Base-by-base conservation (phyloP, 257 asterid genomes). In the Capsicum chinense region DNA sequence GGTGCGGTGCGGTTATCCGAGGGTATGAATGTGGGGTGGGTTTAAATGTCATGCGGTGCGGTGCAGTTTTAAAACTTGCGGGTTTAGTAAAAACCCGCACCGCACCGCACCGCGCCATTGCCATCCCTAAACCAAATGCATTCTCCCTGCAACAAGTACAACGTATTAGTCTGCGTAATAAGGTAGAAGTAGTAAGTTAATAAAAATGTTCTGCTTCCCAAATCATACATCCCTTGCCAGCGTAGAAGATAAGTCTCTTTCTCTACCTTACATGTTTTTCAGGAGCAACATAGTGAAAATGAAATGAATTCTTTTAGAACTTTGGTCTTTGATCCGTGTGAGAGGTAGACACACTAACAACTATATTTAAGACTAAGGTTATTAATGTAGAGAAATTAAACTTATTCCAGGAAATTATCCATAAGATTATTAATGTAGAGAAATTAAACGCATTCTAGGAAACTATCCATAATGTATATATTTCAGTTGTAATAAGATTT, bases 221-320 rank as follows among this genome's bases (percentile, higher is more conserved):
- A 44, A 70, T 44, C 57, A 70, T 44, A 71, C 58, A 71, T 71
- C 39, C 44, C 64, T 78, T 78, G 48, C 64, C 33, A 78, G 64
- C 3, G 9, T 47, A 11, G 48, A 13, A 52, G 21, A 74, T 21
- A 52, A 13, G 42, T 76, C n/a, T 52, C 14, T 76, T 76, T 52
- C 47, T 76, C 81, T 52, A 26, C 47, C 63, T 52, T 33, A 52
- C 81, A 26, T 52, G 63, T 76, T 21, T 21, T 76, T 76, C 48
- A 76, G 48, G 63, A 52, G 63, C 63, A 78, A 54, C 14, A 54
- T 54, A 54, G 48, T 14, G 64, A 9, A 73, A 26, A 76, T n/a
- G 58, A 52, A 52, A 21, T 13, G 60, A 69, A 21, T 14, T 9
- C 8, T 26, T 33, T 26, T 39, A 39, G 44, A 39, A 39, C 44